Conservation (phyloP, 116 monocot genomes). For the Zostera marina region DNA sequence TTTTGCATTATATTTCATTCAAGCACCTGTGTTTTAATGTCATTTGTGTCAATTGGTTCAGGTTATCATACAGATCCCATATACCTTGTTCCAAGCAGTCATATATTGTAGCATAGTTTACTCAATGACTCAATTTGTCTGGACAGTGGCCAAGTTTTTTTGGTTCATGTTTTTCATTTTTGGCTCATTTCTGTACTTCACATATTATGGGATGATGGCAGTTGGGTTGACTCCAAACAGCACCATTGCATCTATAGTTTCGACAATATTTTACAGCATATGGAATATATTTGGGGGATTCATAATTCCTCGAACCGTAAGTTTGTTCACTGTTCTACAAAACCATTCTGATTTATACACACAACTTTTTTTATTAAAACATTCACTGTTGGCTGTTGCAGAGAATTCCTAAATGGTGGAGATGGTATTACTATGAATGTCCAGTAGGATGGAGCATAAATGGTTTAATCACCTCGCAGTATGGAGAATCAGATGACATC, state of each 20-base stretch:
- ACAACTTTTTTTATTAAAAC: no score
- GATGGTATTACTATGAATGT: slow-evolving; percentile 85
- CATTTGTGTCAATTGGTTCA: slow-evolving; percentile 1
- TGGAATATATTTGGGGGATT: slow-evolving; percentile 66
- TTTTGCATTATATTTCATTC: no score
- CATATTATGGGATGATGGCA: slow-evolving; percentile 58
- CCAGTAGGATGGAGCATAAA: slow-evolving; percentile 79
- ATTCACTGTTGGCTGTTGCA: slow-evolving; percentile 5
- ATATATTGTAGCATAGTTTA: slow-evolving; percentile 38
- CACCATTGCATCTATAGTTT: slow-evolving; percentile 46
- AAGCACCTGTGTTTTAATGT: not conserved
- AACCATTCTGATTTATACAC: not conserved
- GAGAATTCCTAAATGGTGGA: slow-evolving; percentile 93
- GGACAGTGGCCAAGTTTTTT: slow-evolving; percentile 48
- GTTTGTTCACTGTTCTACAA: slow-evolving; percentile 1
- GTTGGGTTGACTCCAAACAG: slow-evolving; percentile 54
- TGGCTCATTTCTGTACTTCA: slow-evolving; percentile 49
- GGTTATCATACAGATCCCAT: slow-evolving; percentile 50
- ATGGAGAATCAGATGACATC: slow-evolving; percentile 20
- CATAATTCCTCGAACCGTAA: slow-evolving; percentile 51
- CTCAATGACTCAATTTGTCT: slow-evolving; percentile 33
- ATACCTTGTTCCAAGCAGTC: slow-evolving; percentile 26
- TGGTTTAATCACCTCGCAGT: slow-evolving; percentile 68
- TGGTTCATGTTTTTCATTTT: slow-evolving; percentile 59
- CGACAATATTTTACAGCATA: slow-evolving; percentile 52